Evolutionary conservation across 192 early-diverging fungal genomes (phyloP).

Genomic region (Coemansia sp.): DNA sequence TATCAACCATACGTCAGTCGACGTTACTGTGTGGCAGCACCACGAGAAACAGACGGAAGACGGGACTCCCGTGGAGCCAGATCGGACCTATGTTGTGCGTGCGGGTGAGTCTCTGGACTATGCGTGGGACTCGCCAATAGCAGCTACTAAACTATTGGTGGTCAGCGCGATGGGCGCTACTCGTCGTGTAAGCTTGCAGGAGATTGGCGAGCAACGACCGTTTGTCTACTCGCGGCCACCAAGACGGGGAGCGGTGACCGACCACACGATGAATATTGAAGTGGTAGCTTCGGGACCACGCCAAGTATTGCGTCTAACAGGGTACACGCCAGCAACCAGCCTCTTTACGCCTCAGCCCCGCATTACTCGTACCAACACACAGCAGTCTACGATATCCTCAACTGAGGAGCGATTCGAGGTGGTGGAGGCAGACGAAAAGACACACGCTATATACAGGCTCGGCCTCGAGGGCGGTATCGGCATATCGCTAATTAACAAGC

Average conservation of each 20-base stretch:
- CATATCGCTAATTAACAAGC: slow-evolving; percentile 80
- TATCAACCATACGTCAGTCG: slow-evolving; percentile 52
- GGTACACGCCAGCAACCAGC: slow-evolving; percentile 65
- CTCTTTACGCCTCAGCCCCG: slow-evolving; percentile 52
- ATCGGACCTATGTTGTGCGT: slow-evolving; percentile 26
- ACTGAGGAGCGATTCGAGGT: slow-evolving; percentile 37
- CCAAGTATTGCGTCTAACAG: slow-evolving; percentile 67
- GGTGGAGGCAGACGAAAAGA: slow-evolving; percentile 34
- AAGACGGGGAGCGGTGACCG: slow-evolving; percentile 39
- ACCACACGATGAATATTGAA: slow-evolving; percentile 70
- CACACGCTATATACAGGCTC: slow-evolving; percentile 62
- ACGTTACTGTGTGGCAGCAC: slow-evolving; percentile 77
- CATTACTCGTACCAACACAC: slow-evolving; percentile 21
- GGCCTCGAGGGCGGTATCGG: slow-evolving; percentile 83
- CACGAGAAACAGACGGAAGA: not conserved
- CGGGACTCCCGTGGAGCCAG: not conserved
- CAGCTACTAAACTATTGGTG: slow-evolving; percentile 69
- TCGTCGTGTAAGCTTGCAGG: slow-evolving; percentile 79
- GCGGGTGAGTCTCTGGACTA: slow-evolving; percentile 64
- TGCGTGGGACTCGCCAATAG: slow-evolving; percentile 88
- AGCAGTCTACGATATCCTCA: slow-evolving; percentile 6
- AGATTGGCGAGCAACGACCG: slow-evolving; percentile 86
- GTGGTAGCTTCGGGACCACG: slow-evolving; percentile 67
- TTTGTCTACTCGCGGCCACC: slow-evolving; percentile 67
- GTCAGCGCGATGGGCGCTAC: slow-evolving; percentile 73